A percentile compares a stretch with the other conserved stretches of the same genome.
phyloP scores from a whole-genome alignment of 2,329 filamentous ascomycete species.

The Aspergillus jensenii region DNA sequence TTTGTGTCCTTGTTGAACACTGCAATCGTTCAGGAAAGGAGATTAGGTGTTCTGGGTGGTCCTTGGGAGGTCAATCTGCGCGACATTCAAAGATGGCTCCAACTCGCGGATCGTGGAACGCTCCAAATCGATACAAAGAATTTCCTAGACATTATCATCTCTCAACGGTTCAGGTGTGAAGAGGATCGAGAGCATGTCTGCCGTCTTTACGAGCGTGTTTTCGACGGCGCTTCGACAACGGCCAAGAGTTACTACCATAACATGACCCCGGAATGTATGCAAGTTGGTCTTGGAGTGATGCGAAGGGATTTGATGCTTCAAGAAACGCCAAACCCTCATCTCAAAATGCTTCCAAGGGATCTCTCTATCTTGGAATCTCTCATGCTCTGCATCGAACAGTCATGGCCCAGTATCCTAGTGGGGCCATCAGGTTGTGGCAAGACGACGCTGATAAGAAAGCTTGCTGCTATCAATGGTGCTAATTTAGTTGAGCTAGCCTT shows the following conservation, averaged over 20 bases:
- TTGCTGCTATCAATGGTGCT: conserved; percentile 77
- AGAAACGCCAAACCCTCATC: conserved; percentile 31
- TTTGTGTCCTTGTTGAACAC: conserved; percentile 81
- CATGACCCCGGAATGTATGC: conserved; percentile 63
- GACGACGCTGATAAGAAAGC: conserved; percentile 72
- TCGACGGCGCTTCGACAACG: conserved; percentile 52
- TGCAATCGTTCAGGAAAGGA: conserved; percentile 60
- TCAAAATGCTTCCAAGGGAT: conserved; percentile 38
- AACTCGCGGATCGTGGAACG: conserved; percentile 63
- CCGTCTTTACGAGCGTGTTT: conserved; percentile 65
- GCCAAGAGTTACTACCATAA: conserved; percentile 68
- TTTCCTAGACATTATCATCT: conserved; percentile 78
- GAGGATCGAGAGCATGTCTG: conserved; percentile 67
- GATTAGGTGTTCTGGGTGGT: conserved; percentile 60
- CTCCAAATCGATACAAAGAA: conserved; percentile 66
- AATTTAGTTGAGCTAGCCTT: conserved; percentile 79
- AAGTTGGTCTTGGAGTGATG: conserved; percentile 76
- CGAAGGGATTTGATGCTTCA: conserved; percentile 54
- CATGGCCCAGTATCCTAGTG: conserved; percentile 85
- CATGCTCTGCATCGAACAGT: conserved; percentile 81
- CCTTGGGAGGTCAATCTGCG: conserved; percentile 97
- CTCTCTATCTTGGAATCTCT: conserved; percentile 79
- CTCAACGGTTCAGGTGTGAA: conserved; percentile 78
- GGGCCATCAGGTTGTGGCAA: conserved; percentile 86
- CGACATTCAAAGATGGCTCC: conserved; percentile 85